Evolutionary conservation across 169 alveolate genomes (phyloP).

Genomic region (Cystoisospora suis): DNA sequence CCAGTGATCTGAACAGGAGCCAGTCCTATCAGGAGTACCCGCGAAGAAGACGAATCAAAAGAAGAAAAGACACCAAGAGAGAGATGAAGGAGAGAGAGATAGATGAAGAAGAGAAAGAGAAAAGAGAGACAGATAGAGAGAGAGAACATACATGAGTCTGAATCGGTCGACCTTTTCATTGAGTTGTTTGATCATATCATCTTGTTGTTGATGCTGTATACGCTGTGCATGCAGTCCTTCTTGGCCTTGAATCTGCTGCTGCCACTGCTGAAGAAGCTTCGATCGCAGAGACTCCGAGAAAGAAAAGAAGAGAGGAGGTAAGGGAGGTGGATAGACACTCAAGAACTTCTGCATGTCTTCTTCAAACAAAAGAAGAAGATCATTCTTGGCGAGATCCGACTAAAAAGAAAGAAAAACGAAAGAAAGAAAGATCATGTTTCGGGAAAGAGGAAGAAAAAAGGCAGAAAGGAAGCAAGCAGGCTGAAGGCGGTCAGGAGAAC

Average conservation of each 20-base stretch:
- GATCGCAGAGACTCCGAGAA: not conserved
- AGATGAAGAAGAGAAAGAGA: not conserved
- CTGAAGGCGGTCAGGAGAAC: not conserved
- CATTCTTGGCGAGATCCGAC: conserved; percentile 63
- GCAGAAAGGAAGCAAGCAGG: not conserved
- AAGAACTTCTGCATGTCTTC: conserved; percentile 16
- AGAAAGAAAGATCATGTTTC: not conserved
- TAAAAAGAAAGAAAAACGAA: not conserved
- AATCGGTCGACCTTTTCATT: not conserved
- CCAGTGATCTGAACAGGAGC: too few relatives aligned
- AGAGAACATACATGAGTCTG: not conserved
- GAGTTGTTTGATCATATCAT: not conserved
- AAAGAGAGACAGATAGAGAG: not conserved
- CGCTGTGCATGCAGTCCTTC: not conserved
- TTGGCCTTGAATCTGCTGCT: conserved; percentile 21
- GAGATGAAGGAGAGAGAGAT: not conserved
- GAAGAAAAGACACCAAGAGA: not conserved
- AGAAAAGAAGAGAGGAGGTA: conserved; percentile 9
- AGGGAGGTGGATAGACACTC: conserved; percentile 2
- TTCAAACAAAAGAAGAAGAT: conserved; percentile 31
- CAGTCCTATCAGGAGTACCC: too few relatives aligned
- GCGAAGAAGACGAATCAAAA: too few relatives aligned
- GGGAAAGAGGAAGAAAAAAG: not conserved
- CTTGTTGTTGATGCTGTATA: conserved; percentile 18
- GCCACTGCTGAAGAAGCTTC: conserved; percentile 38